A percentile compares a stretch with the other conserved stretches of the same genome.
Evolutionary conservation across 1,284 basidiomycete species (phyloP).

Genomic region (Leccinum insolens): DNA sequence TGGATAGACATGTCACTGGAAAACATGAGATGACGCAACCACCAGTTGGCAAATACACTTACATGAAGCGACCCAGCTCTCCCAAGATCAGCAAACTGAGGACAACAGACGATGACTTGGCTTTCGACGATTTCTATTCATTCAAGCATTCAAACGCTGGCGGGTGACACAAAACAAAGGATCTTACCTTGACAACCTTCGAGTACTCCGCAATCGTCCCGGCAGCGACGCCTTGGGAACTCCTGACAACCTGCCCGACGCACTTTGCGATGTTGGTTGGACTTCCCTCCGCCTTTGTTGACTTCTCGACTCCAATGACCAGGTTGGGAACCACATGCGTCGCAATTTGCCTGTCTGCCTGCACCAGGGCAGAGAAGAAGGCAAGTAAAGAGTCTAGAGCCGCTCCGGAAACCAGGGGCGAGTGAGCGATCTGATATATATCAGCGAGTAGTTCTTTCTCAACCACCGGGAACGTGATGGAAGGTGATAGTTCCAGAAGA

Average conservation of each 20-base stretch:
- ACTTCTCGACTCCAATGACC: conserved; percentile 62
- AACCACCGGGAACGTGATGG: conserved; percentile 68
- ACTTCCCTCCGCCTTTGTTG: conserved; percentile 55
- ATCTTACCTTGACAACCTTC: conserved; percentile 69
- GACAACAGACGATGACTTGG: conserved; percentile 66
- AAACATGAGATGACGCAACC: conserved; percentile 10
- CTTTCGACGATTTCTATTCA: conserved; percentile 61
- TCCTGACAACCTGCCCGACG: conserved; percentile 79
- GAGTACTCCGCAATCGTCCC: conserved; percentile 83
- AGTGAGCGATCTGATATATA: conserved; percentile 75
- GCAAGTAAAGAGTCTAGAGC: conserved; percentile 79
- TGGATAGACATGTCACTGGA: conserved; percentile 81
- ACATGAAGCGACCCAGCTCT: conserved; percentile 89
- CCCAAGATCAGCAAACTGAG: conserved; percentile 88
- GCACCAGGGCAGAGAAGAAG: conserved; percentile 84
- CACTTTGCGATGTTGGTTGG: conserved; percentile 79
- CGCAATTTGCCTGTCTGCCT: conserved; percentile 79
- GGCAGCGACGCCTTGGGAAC: conserved; percentile 69
- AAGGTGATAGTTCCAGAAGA: conserved; percentile 71
- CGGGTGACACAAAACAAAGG: background rate
- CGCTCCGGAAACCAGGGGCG: conserved; percentile 73
- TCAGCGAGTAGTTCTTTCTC: conserved; percentile 70
- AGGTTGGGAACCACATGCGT: conserved; percentile 77
- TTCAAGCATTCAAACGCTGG: conserved; percentile 8
- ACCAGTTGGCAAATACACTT: conserved; percentile 28